Conservation (phyloP, 768 basidiomycete genomes). For the Trametes punicea region DNA sequence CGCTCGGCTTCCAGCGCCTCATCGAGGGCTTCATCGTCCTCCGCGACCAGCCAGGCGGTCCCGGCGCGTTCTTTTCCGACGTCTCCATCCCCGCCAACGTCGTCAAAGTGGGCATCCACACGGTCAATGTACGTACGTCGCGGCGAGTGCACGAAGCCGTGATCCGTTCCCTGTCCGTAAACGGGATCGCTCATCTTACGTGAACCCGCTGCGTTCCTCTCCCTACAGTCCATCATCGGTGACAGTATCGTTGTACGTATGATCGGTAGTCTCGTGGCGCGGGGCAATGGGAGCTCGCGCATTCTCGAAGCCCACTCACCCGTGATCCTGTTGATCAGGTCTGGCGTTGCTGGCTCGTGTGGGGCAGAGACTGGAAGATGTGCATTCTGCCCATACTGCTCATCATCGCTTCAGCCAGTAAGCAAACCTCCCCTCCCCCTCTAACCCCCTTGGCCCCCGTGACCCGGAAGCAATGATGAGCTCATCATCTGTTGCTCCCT, state of each 20-base stretch:
- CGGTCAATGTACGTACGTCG: slow-evolving; percentile 29
- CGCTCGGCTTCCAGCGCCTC: slow-evolving; percentile 35
- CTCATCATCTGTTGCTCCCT: background rate
- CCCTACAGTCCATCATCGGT: slow-evolving; percentile 29
- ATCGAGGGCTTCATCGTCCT: slow-evolving; percentile 35
- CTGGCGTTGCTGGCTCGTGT: slow-evolving; percentile 35
- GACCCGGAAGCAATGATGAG: too few relatives aligned
- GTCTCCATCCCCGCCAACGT: slow-evolving; percentile 36
- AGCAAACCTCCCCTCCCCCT: too few relatives aligned
- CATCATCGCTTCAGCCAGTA: slow-evolving; percentile 31
- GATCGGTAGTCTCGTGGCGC: too few relatives aligned
- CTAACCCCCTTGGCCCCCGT: too few relatives aligned
- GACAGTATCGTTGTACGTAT: slow-evolving; percentile 33
- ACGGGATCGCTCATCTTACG: too few relatives aligned
- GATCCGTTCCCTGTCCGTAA: too few relatives aligned
- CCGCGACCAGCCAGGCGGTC: slow-evolving; percentile 30
- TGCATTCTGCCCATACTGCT: slow-evolving; percentile 30
- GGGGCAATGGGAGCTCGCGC: too few relatives aligned
- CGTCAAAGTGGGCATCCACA: slow-evolving; percentile 35
- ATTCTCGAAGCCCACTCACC: too few relatives aligned
- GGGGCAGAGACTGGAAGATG: slow-evolving; percentile 32
- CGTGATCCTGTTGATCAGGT: too few relatives aligned
- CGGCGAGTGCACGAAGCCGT: too few relatives aligned
- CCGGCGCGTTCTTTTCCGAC: slow-evolving; percentile 33
- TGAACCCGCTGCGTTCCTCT: background rate